A percentile compares a stretch with the other conserved stretches of the same genome.
Conservation (phyloP, 2,329 filamentous ascomycete genomes). For the Nemania sp. region DNA sequence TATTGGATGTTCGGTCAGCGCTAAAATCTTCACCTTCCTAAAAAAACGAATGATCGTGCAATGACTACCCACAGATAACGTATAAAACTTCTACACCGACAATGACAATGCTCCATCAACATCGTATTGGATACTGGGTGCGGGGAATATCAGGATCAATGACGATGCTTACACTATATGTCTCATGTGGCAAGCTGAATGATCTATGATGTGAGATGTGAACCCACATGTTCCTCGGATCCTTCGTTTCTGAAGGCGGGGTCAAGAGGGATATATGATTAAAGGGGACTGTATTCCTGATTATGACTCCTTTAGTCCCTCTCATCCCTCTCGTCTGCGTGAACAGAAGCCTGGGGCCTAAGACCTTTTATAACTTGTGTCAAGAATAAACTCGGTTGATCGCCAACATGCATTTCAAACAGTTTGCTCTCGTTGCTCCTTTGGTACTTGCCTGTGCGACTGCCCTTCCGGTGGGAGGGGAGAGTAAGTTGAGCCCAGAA, state of each 20-base stretch:
- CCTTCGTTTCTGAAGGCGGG: constrained; percentile 1
- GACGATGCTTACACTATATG: background rate
- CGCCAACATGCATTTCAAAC: constrained; percentile 41
- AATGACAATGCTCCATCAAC: background rate
- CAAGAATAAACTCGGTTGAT: background rate
- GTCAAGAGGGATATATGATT: constrained; percentile 15
- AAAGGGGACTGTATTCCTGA: constrained; percentile 19
- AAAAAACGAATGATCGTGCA: constrained; percentile 17
- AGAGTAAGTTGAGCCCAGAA: constrained; percentile 27
- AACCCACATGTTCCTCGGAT: background rate
- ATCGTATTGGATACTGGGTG: constrained; percentile 30
- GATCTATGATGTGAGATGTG: background rate
- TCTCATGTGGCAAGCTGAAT: background rate
- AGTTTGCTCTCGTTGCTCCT: constrained; percentile 37
- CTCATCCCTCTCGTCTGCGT: background rate
- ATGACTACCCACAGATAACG: constrained; percentile 24
- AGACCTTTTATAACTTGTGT: background rate
- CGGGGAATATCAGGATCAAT: constrained; percentile 20
- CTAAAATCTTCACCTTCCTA: constrained; percentile 34
- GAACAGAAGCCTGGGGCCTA: background rate
- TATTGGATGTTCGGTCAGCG: constrained; percentile 11
- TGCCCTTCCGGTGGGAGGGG: constrained; percentile 36
- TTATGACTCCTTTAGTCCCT: background rate
- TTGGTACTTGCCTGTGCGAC: constrained; percentile 36
- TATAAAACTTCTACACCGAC: constrained; percentile 6